Evolutionary conservation across 768 basidiomycete species (phyloP).

Genomic region (Trametes punicea): DNA sequence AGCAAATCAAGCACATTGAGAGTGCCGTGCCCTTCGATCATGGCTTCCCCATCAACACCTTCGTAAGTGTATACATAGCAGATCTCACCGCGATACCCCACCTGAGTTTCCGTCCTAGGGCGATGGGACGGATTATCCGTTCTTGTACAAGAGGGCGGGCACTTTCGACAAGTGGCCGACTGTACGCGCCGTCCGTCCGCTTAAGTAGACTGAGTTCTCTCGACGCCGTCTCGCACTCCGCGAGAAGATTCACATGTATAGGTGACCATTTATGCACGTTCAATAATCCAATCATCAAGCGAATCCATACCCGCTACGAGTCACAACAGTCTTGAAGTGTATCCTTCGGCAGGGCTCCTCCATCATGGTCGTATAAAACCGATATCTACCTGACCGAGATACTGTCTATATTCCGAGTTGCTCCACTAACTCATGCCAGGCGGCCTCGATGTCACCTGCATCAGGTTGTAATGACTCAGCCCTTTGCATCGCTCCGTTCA

Average conservation of each 20-base stretch:
- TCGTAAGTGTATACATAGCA: constrained; percentile 30
- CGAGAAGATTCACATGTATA: no score
- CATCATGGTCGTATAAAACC: neutral
- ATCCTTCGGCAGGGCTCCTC: no score
- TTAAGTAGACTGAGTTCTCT: neutral
- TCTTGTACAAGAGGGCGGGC: constrained; percentile 14
- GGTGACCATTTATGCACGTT: no score
- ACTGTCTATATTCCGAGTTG: constrained; percentile 45
- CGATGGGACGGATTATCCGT: constrained; percentile 4
- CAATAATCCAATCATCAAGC: no score
- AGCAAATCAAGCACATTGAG: constrained; percentile 47
- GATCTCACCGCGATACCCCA: neutral
- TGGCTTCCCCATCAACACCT: constrained; percentile 41
- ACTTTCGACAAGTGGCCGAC: constrained; percentile 27
- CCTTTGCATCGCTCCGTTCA: neutral
- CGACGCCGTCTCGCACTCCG: no score
- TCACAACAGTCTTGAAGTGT: no score
- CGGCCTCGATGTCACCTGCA: constrained; percentile 48
- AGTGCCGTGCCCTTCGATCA: constrained; percentile 39
- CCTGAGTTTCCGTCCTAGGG: neutral
- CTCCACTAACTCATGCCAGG: constrained; percentile 65
- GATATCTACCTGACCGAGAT: neutral
- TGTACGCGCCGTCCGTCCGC: constrained; percentile 19
- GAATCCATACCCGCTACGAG: no score
- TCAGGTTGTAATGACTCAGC: constrained; percentile 4